Base-by-base conservation (phyloP, 495 filamentous ascomycete species). In the Trichoderma erinaceum region DNA sequence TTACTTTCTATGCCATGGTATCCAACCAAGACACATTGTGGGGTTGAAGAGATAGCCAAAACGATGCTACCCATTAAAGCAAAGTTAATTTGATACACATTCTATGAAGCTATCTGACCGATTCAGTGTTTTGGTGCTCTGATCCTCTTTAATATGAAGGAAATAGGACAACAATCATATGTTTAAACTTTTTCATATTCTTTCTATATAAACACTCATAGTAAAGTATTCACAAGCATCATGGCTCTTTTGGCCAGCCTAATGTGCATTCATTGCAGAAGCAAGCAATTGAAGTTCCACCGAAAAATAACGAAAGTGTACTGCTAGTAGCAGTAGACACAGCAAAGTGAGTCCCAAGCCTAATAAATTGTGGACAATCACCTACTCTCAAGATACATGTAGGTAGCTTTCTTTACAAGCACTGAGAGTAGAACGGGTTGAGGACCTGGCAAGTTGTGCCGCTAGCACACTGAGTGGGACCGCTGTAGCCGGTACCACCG, bases 401-500 rank as follows among this genome's bases (percentile, higher is more conserved):
- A n/a, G 5, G 12, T 5, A 15, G 25, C 2, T 65, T 77, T 4
- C 63, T 65, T 78, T 78, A 81, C 56, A 76, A 67, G 71, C 79
- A 81, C 72, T 81, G 79, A 18, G 74, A 77, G 66, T 81, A 81
- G 70, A 76, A 82, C 12, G 58, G 64, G 72, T 77, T 78, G 32
- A 61, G 6, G 66, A 68, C 66, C 12, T 50, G 67, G 76, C 76
- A 78, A 43, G 63, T 73, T 35, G 56, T 74, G 71, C 76, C 65
- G 72, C 72, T 44, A 72, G 75, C 74, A 74, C 81, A 83, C 2
- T 70, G 25, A 41, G 77, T 82, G 68, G 79, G 76, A 58, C 80
- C 81, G 7, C 69, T 78, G 66, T 71, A 83, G 56, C 80, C 81
- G 38, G 71, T 71, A 18, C 83, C 82, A 35, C 82, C 82, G 69